Conservation (phyloP, 208 protist genomes). For the Herpetomonas tarakana region DNA sequence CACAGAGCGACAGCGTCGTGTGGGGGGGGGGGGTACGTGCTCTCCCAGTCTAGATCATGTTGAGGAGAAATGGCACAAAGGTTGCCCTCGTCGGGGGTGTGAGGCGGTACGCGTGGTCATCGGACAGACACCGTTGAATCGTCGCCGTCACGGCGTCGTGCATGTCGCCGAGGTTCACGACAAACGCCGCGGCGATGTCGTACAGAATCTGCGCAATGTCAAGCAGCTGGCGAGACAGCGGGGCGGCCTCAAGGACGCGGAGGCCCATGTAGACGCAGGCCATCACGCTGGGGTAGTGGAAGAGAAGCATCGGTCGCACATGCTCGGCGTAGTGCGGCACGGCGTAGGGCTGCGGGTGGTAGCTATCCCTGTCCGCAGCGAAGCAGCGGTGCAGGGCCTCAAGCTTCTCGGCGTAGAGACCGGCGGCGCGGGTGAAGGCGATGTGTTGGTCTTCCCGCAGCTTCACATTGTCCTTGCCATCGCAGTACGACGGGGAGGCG, state of each 20-base stretch:
- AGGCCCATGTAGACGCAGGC: slow-evolving; percentile 69
- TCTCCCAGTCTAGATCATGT: too few species aligned
- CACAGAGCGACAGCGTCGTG: too few species aligned
- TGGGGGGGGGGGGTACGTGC: too few species aligned
- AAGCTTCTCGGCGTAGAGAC: slow-evolving; percentile 42
- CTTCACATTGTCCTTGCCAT: slow-evolving; percentile 35
- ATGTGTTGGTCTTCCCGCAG: slow-evolving; percentile 53
- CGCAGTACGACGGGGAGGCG: slow-evolving; percentile 38
- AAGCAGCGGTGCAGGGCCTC: slow-evolving; percentile 59
- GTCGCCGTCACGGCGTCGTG: slow-evolving; percentile 45
- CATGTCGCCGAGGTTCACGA: slow-evolving; percentile 57
- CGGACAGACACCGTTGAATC: slow-evolving; percentile 41
- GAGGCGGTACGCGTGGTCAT: slow-evolving; percentile 43
- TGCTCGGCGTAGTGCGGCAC: slow-evolving; percentile 84
- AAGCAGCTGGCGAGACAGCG: slow-evolving; percentile 49
- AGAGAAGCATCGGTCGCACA: slow-evolving; percentile 69
- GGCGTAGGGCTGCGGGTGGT: slow-evolving; percentile 64
- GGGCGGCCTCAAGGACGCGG: slow-evolving; percentile 60
- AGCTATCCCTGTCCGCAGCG: slow-evolving; percentile 32
- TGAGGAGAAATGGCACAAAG: slow-evolving; percentile 59
- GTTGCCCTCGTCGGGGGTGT: slow-evolving; percentile 39
- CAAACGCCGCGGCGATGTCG: slow-evolving; percentile 72
- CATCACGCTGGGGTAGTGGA: slow-evolving; percentile 63
- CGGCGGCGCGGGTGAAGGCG: slow-evolving; percentile 40
- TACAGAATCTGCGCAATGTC: slow-evolving; percentile 59